Evolutionary conservation across 73 alveolate genomes (phyloP), one percentile per base, ranked within the genome.

Genomic region (Paramecium biaurelia): DNA sequence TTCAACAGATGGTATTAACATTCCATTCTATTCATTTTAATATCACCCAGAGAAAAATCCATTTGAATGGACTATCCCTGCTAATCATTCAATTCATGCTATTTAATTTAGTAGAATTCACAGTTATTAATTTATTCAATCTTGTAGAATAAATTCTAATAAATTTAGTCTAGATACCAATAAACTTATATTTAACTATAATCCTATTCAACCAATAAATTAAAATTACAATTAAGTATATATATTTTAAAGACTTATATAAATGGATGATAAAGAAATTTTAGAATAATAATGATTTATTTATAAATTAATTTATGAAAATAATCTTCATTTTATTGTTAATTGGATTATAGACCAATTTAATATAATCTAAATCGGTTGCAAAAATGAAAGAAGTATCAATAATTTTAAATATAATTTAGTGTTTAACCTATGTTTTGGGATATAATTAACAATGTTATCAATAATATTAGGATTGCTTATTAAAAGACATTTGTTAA

Each of bases 1-100:
- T n/a, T 63, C 93, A 21, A 24, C 85, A 18, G 93, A 38, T 11
- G 93, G 93, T 9, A 67, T 41, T 21, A 45, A 32, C 7, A 23
- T 38, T 6, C 93, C 93, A 24, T 41, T 86, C 23, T 59, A 32
- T 15, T 35, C 87, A 5, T 41, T 63, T 59, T 67, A 86, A 63
- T 86, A 63, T 57, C 93, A 86, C 26, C 93, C 93, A 20, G 93
- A 86, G 45, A 86, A 86, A 79, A 86, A 86, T 37, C 85, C 93
- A 2, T 86, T 57, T 86, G 93, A 86, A 67, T 86, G 93, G 93
- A 57, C 93, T 15, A 79, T 86, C 4, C 86, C 53, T 34, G 93
- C 93, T 6, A 86, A 86, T 12, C 93, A 67, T 53, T 59, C 88
- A 14, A 21, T 56, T 7, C 74, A 86, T 63, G 93, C 93, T 10